Percentiles rank a stretch among this genome's conserved stretches.
phyloP scores from a whole-genome alignment of 306 rosid genomes.

The Arachis stenosperma region DNA sequence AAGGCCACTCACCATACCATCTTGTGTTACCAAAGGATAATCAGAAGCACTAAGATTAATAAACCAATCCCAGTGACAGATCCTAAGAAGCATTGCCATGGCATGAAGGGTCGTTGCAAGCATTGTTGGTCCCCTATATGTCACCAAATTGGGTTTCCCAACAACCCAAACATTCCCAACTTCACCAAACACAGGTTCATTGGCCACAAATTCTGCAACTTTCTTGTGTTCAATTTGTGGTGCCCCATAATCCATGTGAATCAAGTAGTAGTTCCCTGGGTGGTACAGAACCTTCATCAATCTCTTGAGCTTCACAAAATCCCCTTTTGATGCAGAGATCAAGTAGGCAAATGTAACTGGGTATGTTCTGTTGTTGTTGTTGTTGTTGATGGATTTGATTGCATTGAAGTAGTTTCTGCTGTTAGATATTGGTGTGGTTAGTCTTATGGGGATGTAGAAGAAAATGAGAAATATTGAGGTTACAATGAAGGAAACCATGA shows the following conservation, averaged over 20 bases:
- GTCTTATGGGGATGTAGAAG: slow-evolving; percentile 60
- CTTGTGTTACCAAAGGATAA: slow-evolving; percentile 90
- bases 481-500: slow-evolving; percentile 53
- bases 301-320: slow-evolving; percentile 60
- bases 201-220: slow-evolving; percentile 54
- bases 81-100: slow-evolving; percentile 72
- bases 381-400: slow-evolving; percentile 30
- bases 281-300: slow-evolving; percentile 68
- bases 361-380: slow-evolving; percentile 46
- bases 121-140: slow-evolving; percentile 96
- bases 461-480: slow-evolving; percentile 55
- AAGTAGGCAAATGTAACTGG: slow-evolving; percentile 75
- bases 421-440: slow-evolving; percentile 58
- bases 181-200: slow-evolving; percentile 62
- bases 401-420: slow-evolving; percentile 46
- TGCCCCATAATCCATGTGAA: slow-evolving; percentile 80
- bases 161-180: slow-evolving; percentile 89
- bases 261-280: slow-evolving; percentile 82
- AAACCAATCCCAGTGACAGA: slow-evolving; percentile 86
- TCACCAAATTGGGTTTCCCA: slow-evolving; percentile 77
- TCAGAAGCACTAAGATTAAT: slow-evolving; percentile 96
- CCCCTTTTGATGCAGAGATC: slow-evolving; percentile 88
- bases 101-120: slow-evolving; percentile 91
- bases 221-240: slow-evolving; percentile 61
- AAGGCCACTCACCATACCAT: slow-evolving; percentile 96